Evolutionary conservation across 345 rosid species (phyloP), one percentile per base, ranked within the genome.

Genomic region (Orychophragmus violaceus): DNA sequence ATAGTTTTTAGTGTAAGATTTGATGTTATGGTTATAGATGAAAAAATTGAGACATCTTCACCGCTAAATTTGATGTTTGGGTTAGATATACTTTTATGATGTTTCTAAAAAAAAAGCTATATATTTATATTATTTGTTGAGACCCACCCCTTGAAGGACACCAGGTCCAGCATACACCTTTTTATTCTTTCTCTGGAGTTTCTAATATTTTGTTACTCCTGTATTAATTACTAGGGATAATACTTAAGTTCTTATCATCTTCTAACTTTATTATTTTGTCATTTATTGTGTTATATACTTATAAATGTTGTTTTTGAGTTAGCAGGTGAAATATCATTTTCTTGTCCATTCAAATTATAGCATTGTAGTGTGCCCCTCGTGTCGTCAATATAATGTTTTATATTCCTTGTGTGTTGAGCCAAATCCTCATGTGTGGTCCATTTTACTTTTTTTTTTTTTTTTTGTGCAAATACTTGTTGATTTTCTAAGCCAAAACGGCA

Each of bases 341-440:
- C 70, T 35, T 55, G 50, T 63, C 51, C n/a, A 24, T 8, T 35
- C n/a, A 32, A 29, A 52, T 61, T 21, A 62, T 62, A 52, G 68
- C 74, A 63, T 45, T 25, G 13, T 33, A 46, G 13, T 63, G 59
- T 63, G 75, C 3, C 75, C 69, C 61, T 71, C 42, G 25, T 45
- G 64, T 45, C 50, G 57, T 45, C 48, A 8, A n/a, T 37, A 3
- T 37, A 3, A 37, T 37, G 44, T 37, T 37, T 37, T 37, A 3
- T 37, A 13, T 37, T 37, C 44, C 44, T n/a, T 37, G 44, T 37
- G 44, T 37, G 13, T 37, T 37, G 44, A 37, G 17, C 44, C 44
- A 37, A 13, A 37, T 37, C 44, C 44, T 37, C 44, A 6, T n/a
- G 44, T 13, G 44, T 37, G 17, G 17, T 37, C 6, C 44, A 37